Percentiles rank a stretch among this genome's conserved stretches.
phyloP scores from a whole-genome alignment of 352 stramenopile genomes.

The Blastocystis sp. region DNA sequence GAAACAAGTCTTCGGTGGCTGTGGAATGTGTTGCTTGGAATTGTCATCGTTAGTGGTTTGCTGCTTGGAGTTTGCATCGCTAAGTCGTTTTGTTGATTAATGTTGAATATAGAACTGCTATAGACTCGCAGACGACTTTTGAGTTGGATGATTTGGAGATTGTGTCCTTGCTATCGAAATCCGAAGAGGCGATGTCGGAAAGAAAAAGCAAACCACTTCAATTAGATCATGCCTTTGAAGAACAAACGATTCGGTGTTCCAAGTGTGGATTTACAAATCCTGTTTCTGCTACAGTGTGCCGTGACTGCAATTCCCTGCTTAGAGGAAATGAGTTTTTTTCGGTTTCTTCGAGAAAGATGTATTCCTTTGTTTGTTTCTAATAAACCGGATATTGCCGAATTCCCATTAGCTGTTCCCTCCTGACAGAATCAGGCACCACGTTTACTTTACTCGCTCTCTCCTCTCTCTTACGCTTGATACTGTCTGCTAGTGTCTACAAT shows the following conservation, averaged over 20 bases:
- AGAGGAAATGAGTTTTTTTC: slow-evolving; percentile 41
- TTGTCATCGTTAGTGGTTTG: neutral
- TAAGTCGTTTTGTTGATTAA: neutral
- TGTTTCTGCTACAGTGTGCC: neutral
- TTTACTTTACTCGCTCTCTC: neutral
- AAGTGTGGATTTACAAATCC: slow-evolving; percentile 20
- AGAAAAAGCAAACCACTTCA: too few species aligned
- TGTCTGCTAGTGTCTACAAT: neutral
- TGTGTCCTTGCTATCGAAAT: neutral
- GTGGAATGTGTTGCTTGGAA: neutral
- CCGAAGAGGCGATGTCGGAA: neutral
- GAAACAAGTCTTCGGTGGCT: neutral
- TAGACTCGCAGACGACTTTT: neutral
- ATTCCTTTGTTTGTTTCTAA: slow-evolving; percentile 23
- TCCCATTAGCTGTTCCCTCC: neutral
- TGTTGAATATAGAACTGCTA: neutral
- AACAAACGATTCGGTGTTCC: neutral
- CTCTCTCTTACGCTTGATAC: neutral
- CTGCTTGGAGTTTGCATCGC: neutral
- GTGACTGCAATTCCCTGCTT: slow-evolving; percentile 14
- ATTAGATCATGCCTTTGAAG: neutral
- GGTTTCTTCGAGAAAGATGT: neutral
- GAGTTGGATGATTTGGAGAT: neutral
- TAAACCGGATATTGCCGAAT: neutral
- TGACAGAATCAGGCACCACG: neutral